These are phyloP conservation scores for Microbotryum lychnidis-dioicae DNA, from an alignment of 1,284 basidiomycete genomes.

Conservation along the genomic window DNA sequence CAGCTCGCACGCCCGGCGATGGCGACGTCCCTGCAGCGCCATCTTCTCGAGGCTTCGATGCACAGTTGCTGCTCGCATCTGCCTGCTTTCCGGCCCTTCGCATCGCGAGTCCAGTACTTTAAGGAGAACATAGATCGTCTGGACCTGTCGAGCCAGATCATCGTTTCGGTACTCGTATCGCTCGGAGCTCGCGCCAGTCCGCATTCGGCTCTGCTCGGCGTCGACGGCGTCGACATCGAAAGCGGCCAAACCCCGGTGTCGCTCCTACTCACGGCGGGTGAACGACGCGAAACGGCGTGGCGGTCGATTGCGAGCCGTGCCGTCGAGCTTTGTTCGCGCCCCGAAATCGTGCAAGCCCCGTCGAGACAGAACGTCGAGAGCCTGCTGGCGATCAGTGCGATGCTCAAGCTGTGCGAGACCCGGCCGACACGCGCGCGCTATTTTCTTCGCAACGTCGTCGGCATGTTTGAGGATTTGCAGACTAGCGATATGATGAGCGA, in stretches of 20 bases:
- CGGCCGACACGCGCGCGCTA: constrained; percentile 22
- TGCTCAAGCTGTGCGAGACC: constrained; percentile 27
- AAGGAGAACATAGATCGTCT: constrained; percentile 20
- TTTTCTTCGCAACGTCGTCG: constrained; percentile 28
- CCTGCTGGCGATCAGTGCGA: constrained; percentile 22
- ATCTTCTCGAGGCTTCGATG: constrained; percentile 28
- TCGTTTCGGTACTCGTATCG: constrained; percentile 25
- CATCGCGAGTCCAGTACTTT: constrained; percentile 3
- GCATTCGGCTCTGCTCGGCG: constrained; percentile 27
- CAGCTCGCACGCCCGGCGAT: constrained; percentile 23
- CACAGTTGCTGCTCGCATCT: constrained; percentile 31
- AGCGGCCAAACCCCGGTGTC: constrained; percentile 14
- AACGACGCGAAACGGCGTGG: constrained; percentile 28
- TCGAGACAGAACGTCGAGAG: constrained; percentile 22
- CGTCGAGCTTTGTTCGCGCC: constrained; percentile 17
- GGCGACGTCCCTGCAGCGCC: constrained; percentile 21
- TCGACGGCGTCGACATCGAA: constrained; percentile 25
- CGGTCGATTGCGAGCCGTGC: constrained; percentile 24
- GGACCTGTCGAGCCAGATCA: constrained; percentile 18
- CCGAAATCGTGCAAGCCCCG: constrained; percentile 22
- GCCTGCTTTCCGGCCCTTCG: constrained; percentile 23
- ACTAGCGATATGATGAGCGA: constrained; percentile 1
- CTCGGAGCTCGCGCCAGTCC: constrained; percentile 29
- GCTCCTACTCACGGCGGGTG: constrained; percentile 22
- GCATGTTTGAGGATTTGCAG: constrained; percentile 26